Evolutionary conservation across 805 yeast genomes (phyloP).

Genomic region (Metschnikowia peoriensis): DNA sequence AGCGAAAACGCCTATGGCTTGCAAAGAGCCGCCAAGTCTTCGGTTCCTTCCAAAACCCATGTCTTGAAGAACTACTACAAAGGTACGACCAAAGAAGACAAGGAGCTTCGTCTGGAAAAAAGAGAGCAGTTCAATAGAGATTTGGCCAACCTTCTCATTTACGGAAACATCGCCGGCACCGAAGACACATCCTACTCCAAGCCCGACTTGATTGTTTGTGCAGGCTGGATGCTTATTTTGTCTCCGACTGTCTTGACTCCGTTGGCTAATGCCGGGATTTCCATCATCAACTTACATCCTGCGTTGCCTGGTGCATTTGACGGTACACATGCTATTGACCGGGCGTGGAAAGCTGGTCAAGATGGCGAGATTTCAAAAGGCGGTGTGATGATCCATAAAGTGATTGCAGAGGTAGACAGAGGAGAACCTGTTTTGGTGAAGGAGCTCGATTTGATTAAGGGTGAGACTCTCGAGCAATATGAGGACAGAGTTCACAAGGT

Average conservation of each 20-base stretch:
- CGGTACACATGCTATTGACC: constrained; percentile 94
- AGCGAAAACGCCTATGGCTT: constrained; percentile 85
- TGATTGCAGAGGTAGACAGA: constrained; percentile 92
- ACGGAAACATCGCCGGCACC: constrained; percentile 42
- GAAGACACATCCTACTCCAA: constrained; percentile 33
- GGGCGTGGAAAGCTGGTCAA: constrained; percentile 96
- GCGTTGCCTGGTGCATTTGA: constrained; percentile 97
- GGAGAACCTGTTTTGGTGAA: constrained; percentile 88
- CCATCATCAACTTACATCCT: constrained; percentile 92
- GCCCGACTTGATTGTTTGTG: constrained; percentile 92
- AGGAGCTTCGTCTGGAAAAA: constrained; percentile 53
- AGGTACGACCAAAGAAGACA: constrained; percentile 70
- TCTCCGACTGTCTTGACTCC: constrained; percentile 74
- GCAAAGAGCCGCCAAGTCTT: constrained; percentile 66
- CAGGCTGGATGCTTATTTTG: constrained; percentile 96
- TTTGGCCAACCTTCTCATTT: constrained; percentile 64
- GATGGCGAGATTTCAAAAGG: constrained; percentile 71
- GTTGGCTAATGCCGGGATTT: constrained; percentile 55
- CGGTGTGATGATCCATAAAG: constrained; percentile 96
- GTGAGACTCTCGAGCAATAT: constrained; percentile 76
- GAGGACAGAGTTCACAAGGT: constrained; percentile 77
- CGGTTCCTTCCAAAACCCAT: constrained; percentile 72
- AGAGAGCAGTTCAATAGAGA: constrained; percentile 76
- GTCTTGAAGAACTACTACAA: constrained; percentile 70
- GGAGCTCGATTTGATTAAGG: constrained; percentile 67